Percentiles rank a stretch among this genome's conserved stretches.
Conservation (phyloP, 306 rosid genomes). For the Medicago ruthenica region DNA sequence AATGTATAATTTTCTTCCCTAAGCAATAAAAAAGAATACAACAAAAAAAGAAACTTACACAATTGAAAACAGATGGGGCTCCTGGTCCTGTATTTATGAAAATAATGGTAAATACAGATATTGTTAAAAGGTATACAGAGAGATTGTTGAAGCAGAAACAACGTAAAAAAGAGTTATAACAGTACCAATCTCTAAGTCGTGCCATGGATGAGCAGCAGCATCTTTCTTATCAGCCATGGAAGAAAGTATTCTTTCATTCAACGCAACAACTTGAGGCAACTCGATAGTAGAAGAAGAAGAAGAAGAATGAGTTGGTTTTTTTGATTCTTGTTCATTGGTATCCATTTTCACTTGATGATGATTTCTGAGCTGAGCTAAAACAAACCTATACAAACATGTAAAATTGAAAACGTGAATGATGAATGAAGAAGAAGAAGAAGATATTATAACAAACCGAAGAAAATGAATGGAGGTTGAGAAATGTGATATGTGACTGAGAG, state of each 20-base stretch:
- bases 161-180: not conserved
- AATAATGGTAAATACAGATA: too few relatives aligned
- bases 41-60: slow-evolving; percentile 34
- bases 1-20: not conserved
- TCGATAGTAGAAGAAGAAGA: not conserved
- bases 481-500: not conserved
- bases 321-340: slow-evolving; percentile 45
- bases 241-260: slow-evolving; percentile 81
- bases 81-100: slow-evolving; percentile 69
- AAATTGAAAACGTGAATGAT: not conserved
- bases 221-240: slow-evolving; percentile 70
- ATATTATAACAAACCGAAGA: not conserved
- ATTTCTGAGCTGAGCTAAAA: not conserved
- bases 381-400: too few relatives aligned
- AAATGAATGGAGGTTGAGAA: not conserved
- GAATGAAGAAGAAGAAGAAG: not conserved
- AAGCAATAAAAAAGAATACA: not conserved
- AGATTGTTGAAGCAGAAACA: not conserved
- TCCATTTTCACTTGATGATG: slow-evolving; percentile 50
- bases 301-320: slow-evolving; percentile 10
- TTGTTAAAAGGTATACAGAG: not conserved
- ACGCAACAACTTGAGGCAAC: slow-evolving; percentile 37
- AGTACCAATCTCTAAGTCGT: slow-evolving; percentile 82
- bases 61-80: slow-evolving; percentile 80
- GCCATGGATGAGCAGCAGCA: slow-evolving; percentile 99